Conservation (phyloP, 352 stramenopile species). For the Elongisporangium anandrum region DNA sequence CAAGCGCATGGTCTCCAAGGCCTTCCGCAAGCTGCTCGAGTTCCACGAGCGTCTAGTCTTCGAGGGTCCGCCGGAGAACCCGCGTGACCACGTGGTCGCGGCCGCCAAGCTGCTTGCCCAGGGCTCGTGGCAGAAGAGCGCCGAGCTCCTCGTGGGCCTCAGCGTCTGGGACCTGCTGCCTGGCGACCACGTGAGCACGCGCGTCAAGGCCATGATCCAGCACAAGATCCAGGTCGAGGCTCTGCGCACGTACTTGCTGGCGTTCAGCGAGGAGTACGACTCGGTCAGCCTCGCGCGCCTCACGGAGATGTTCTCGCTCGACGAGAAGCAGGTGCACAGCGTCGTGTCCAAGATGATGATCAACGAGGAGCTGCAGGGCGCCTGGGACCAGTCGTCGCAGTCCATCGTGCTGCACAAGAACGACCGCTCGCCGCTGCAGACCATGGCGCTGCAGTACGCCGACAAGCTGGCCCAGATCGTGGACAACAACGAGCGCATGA, state of each 20-base stretch:
- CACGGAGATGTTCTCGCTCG: conserved; percentile 97
- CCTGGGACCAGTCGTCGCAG: conserved; percentile 97
- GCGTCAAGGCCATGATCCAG: conserved; percentile 90
- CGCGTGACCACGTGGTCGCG: conserved; percentile 95
- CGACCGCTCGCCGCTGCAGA: conserved; percentile 93
- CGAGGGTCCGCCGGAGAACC: conserved; percentile 97
- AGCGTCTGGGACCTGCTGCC: conserved; percentile 96
- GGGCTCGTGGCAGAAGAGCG: conserved; percentile 94
- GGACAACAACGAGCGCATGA: conserved; percentile 89
- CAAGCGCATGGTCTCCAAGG: conserved; percentile 91
- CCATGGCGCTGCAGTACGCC: conserved; percentile 94
- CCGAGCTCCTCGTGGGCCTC: conserved; percentile 82
- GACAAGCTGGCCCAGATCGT: conserved; percentile 91
- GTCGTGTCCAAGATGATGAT: conserved; percentile 99
- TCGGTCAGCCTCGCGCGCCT: conserved; percentile 92
- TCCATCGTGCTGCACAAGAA: conserved; percentile 95
- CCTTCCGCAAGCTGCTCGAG: conserved; percentile 92
- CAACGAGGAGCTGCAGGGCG: conserved; percentile 95
- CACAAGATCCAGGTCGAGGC: conserved; percentile 96
- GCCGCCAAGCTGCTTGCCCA: conserved; percentile 93
- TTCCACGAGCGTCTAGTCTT: conserved; percentile 93
- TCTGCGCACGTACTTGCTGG: conserved; percentile 95
- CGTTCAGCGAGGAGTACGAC: conserved; percentile 96
- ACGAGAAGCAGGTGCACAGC: conserved; percentile 94
- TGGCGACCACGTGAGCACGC: conserved; percentile 68